Evolutionary conservation across 2,329 filamentous ascomycete species (phyloP).

Genomic region (Diatrype stigma): DNA sequence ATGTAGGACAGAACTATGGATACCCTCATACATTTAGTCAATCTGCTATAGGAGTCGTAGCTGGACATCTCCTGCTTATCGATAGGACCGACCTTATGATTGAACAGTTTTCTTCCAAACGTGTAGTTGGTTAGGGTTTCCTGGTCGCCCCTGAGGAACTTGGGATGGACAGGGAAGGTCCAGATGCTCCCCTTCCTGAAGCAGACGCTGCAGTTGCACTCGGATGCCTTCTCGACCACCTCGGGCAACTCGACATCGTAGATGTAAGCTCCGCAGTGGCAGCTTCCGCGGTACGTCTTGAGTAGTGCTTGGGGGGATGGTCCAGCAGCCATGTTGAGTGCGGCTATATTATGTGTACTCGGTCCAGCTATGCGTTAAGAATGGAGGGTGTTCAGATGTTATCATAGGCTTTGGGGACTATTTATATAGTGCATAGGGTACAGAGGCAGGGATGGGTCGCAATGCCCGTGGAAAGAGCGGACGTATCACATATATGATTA

Average conservation of each 20-base stretch:
- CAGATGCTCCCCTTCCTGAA: constrained; percentile 43
- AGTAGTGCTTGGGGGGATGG: constrained; percentile 3
- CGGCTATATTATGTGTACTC: not conserved
- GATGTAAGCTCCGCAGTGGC: constrained; percentile 52
- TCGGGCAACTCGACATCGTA: constrained; percentile 52
- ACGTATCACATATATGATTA: no score
- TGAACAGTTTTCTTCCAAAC: constrained; percentile 34
- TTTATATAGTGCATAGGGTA: no score
- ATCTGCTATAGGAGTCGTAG: not conserved
- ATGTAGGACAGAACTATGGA: constrained; percentile 47
- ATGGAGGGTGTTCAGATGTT: not conserved
- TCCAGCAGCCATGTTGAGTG: not conserved
- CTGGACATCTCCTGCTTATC: constrained; percentile 1
- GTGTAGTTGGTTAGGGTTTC: constrained; percentile 39
- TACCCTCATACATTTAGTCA: not conserved
- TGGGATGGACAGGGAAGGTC: constrained; percentile 30
- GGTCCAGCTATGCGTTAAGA: not conserved
- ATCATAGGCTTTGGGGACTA: not conserved
- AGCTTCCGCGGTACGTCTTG: constrained; percentile 51
- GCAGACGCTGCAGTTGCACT: constrained; percentile 68
- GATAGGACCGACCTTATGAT: constrained; percentile 37
- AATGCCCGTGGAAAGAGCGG: no score
- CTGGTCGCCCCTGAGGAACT: constrained; percentile 42
- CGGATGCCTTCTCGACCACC: constrained; percentile 44
- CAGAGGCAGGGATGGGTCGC: no score